Conservation (phyloP, 2,329 filamentous ascomycete species). For the Fusarium concolor region DNA sequence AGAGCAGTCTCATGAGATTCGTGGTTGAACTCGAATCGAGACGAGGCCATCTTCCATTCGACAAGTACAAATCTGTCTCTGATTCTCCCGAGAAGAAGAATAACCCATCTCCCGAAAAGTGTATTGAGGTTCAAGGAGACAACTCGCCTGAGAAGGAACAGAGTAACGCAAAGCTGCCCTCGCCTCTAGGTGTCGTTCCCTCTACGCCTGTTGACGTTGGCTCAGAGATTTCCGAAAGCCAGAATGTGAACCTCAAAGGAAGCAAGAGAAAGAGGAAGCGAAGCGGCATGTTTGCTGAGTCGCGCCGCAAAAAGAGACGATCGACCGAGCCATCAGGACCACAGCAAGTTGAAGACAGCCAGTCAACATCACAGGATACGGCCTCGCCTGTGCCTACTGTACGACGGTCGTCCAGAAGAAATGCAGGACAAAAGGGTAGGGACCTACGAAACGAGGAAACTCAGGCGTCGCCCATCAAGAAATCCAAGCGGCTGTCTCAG, state of each 20-base stretch:
- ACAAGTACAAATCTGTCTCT: slow-evolving; percentile 31
- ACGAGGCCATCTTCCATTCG: slow-evolving; percentile 47
- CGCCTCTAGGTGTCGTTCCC: slow-evolving; percentile 35
- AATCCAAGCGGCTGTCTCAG: slow-evolving; percentile 5
- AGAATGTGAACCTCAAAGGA: slow-evolving; percentile 22
- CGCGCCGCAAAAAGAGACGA: slow-evolving; percentile 48
- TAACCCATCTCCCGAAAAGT: slow-evolving; percentile 17
- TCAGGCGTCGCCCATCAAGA: slow-evolving; percentile 26
- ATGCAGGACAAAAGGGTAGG: slow-evolving; percentile 34
- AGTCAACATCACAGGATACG: slow-evolving; percentile 35
- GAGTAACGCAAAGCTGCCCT: slow-evolving; percentile 16
- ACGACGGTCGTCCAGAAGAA: slow-evolving; percentile 43
- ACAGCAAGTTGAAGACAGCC: slow-evolving; percentile 33
- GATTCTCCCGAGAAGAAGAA: slow-evolving; percentile 29
- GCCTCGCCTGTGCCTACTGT: slow-evolving; percentile 34
- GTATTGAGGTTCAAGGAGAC: slow-evolving; percentile 41
- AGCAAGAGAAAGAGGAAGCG: slow-evolving; percentile 50
- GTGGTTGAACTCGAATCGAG: slow-evolving; percentile 63
- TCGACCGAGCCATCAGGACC: slow-evolving; percentile 32
- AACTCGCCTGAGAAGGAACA: slow-evolving; percentile 34
- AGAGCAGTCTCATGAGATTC: slow-evolving; percentile 61
- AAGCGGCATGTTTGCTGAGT: slow-evolving; percentile 33
- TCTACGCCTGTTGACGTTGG: slow-evolving; percentile 39
- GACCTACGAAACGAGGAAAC: slow-evolving; percentile 16
- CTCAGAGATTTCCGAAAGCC: slow-evolving; percentile 21